Conservation (phyloP, 2,329 filamentous ascomycete genomes). For the Cadophora malorum region DNA sequence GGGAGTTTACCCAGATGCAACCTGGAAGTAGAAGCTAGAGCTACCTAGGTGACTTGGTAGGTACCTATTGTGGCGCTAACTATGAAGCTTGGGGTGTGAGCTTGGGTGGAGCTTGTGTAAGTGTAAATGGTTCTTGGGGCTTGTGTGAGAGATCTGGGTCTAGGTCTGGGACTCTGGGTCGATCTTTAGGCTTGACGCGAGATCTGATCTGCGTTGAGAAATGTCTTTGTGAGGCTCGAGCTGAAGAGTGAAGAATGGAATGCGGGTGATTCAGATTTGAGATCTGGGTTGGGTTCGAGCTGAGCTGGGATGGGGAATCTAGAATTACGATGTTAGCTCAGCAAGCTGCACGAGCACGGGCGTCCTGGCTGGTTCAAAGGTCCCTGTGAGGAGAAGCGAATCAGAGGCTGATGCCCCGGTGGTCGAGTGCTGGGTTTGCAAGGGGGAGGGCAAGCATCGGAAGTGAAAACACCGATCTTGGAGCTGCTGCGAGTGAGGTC, state of each 20-base stretch:
- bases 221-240: background rate
- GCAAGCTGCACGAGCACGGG: background rate
- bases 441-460: background rate
- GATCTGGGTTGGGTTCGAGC: background rate
- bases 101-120: too few relatives aligned
- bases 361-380: too few relatives aligned
- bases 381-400: background rate
- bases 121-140: too few relatives aligned
- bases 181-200: too few relatives aligned
- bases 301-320: background rate
- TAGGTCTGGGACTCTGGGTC: too few relatives aligned
- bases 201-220: background rate
- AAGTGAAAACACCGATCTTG: background rate
- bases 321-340: background rate
- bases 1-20: too few relatives aligned
- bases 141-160: too few relatives aligned
- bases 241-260: background rate
- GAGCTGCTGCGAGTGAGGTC: background rate
- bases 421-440: background rate
- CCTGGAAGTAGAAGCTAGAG: too few relatives aligned
- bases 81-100: too few relatives aligned
- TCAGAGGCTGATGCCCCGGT: background rate
- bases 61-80: too few relatives aligned
- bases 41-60: too few relatives aligned
- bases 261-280: too few relatives aligned